Percentiles rank a stretch among this genome's conserved stretches.
These are phyloP conservation scores for Saturnispora zaruensis DNA, from an alignment of 805 yeast species.

Conservation along the genomic window DNA sequence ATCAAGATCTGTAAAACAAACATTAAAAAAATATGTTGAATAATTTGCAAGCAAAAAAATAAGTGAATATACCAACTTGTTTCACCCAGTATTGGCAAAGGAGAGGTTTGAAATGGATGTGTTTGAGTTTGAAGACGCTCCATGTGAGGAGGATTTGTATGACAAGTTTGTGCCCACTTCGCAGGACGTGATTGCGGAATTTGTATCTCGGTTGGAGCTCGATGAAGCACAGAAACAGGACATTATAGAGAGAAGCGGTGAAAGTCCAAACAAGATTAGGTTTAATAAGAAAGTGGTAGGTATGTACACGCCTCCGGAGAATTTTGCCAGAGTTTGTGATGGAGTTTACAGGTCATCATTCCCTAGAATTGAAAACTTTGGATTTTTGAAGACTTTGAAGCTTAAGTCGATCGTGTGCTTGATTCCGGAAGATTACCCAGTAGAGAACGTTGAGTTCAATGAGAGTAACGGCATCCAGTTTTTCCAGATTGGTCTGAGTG, in stretches of 20 bases:
- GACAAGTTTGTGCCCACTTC: slow-evolving; percentile 27
- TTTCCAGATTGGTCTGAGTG: slow-evolving; percentile 87
- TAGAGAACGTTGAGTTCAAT: slow-evolving; percentile 59
- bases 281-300: slow-evolving; percentile 9
- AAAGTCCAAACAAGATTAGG: slow-evolving; percentile 7
- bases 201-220: slow-evolving; percentile 2
- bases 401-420: slow-evolving; percentile 73
- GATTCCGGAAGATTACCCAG: slow-evolving; percentile 88
- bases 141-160: slow-evolving; percentile 25
- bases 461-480: slow-evolving; percentile 52
- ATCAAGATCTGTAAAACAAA: neutral
- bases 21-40: neutral
- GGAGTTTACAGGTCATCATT: slow-evolving; percentile 81
- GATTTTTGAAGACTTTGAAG: slow-evolving; percentile 51
- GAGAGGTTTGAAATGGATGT: neutral
- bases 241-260: neutral
- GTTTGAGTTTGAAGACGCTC: slow-evolving; percentile 7
- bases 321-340: slow-evolving; percentile 76
- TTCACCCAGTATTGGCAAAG: neutral
- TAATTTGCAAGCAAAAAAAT: neutral
- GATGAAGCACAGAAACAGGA: neutral
- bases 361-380: slow-evolving; percentile 78
- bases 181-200: slow-evolving; percentile 16
- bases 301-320: slow-evolving; percentile 66
- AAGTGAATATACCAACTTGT: neutral